Evolutionary conservation across 2,329 filamentous ascomycete genomes (phyloP).

Genomic region (Thelonectria discophora): DNA sequence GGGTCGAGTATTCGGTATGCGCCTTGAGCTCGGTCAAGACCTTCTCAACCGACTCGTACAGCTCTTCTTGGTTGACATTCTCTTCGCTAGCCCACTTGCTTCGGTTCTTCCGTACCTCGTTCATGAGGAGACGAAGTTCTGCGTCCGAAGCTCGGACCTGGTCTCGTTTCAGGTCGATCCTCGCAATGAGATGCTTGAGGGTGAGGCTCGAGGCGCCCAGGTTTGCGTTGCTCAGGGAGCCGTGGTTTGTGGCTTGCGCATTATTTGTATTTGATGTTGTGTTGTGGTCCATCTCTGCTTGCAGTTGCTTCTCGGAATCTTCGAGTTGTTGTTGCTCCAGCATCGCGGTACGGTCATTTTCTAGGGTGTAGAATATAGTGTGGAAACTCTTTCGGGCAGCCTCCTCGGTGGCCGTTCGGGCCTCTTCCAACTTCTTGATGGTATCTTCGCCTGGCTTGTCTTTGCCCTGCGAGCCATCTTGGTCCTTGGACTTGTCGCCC

Average conservation of each 20-base stretch:
- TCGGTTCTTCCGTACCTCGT: slow-evolving; percentile 95
- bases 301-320: slow-evolving; percentile 94
- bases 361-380: slow-evolving; percentile 92
- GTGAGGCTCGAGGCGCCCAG: slow-evolving; percentile 95
- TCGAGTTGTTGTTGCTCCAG: slow-evolving; percentile 96
- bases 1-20: slow-evolving; percentile 96
- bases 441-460: slow-evolving; percentile 84
- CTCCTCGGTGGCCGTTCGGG: slow-evolving; percentile 89
- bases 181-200: slow-evolving; percentile 93
- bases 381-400: slow-evolving; percentile 90
- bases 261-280: slow-evolving; percentile 60
- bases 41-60: slow-evolving; percentile 97
- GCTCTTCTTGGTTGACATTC: slow-evolving; percentile 94
- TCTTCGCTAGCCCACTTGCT: slow-evolving; percentile 99
- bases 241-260: slow-evolving; percentile 73
- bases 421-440: slow-evolving; percentile 91
- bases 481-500: slow-evolving; percentile 61
- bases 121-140: slow-evolving; percentile 91
- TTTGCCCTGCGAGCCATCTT: slow-evolving; percentile 59
- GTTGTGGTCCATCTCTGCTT: slow-evolving; percentile 88
- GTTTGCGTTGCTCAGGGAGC: slow-evolving; percentile 91
- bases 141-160: slow-evolving; percentile 92
- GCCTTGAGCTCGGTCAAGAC: slow-evolving; percentile 97
- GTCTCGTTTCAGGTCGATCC: slow-evolving; percentile 92
- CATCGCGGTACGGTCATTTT: slow-evolving; percentile 96